These are phyloP conservation scores for Curvularia eragrostidis DNA, from an alignment of 2,329 filamentous ascomycete species.

Conservation along the genomic window DNA sequence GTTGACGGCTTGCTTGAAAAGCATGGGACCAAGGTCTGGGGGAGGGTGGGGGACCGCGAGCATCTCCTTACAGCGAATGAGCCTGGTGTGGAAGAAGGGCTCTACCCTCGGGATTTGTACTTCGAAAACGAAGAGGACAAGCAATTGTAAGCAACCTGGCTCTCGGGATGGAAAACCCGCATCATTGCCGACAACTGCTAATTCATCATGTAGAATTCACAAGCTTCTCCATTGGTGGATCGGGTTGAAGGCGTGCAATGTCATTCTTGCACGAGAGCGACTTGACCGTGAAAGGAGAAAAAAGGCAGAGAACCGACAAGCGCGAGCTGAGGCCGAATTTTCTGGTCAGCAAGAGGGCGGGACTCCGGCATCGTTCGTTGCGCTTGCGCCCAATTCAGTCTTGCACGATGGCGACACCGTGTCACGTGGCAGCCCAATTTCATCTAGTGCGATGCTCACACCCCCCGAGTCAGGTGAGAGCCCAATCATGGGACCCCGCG, in stretches of 20 bases:
- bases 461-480: slow-evolving; percentile 41
- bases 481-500: slow-evolving; percentile 30
- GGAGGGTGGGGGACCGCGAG: slow-evolving; percentile 38
- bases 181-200: slow-evolving; percentile 12
- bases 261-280: slow-evolving; percentile 46
- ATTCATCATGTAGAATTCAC: slow-evolving; percentile 35
- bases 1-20: slow-evolving; percentile 41
- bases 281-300: slow-evolving; percentile 45
- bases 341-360: slow-evolving; percentile 29
- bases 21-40: slow-evolving; percentile 45
- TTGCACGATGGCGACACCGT: slow-evolving; percentile 35
- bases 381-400: slow-evolving; percentile 39
- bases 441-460: slow-evolving; percentile 39
- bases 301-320: slow-evolving; percentile 43
- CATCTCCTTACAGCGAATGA: slow-evolving; percentile 44
- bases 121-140: slow-evolving; percentile 43
- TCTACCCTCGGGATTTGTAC: slow-evolving; percentile 43
- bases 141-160: slow-evolving; percentile 32
- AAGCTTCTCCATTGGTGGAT: slow-evolving; percentile 49
- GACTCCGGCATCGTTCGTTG: slow-evolving; percentile 39
- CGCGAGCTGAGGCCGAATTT: slow-evolving; percentile 36
- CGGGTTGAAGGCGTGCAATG: slow-evolving; percentile 47
- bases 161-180: background rate
- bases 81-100: slow-evolving; percentile 39
- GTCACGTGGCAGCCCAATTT: slow-evolving; percentile 35